Base-by-base conservation (phyloP, 1,139 yeast species). In the Geotrichum cucujoidarum region DNA sequence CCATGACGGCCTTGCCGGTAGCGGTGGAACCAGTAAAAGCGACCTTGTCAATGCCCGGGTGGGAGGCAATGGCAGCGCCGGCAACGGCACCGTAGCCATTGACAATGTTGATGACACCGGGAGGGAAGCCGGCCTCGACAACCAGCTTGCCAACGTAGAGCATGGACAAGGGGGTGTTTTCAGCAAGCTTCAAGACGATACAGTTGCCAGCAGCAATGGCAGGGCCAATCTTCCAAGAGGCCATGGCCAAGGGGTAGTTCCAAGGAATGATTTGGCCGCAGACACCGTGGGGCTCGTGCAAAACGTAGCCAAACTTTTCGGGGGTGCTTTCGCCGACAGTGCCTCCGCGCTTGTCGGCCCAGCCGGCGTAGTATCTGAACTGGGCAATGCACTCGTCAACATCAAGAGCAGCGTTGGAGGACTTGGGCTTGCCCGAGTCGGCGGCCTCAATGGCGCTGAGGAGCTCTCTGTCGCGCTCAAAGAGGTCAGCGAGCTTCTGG, bases 231-330 rank as follows among this genome's bases (percentile, higher is more conserved):
- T 61, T 62, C 95, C 95, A 85, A 21, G 86, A 71, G 60, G 81
- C 75, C 87, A 85, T 83, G 68, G 82, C 74, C 59, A 84, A 63
- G 55, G 95, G 95, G 77, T 83, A 87, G 69, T 87, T 87, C 95
- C 95, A 87, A 55, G 95, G 95, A 54, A 86, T 85, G 60, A 87
- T 84, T 64, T 84, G 90, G 51, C 92, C 95, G 70, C 90, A 83
- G 43, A 87, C 92, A 60, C 95, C 95, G 56, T 83, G 69, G 53
- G 95, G 95, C 65, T 85, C 94, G 55, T 77, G 75, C 50, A 70
- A 63, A 17, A 83, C 77, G 69, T 78, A 84, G 56, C 78, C 81
- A 60, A 84, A 74, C 48, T 59, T 59, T 60, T 80, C 80, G 43
- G 72, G 70, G 60, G 80, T 83, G 50, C 83, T 79, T 60, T 81